Conservation (phyloP, 768 basidiomycete species). For the Mycena galopus region DNA sequence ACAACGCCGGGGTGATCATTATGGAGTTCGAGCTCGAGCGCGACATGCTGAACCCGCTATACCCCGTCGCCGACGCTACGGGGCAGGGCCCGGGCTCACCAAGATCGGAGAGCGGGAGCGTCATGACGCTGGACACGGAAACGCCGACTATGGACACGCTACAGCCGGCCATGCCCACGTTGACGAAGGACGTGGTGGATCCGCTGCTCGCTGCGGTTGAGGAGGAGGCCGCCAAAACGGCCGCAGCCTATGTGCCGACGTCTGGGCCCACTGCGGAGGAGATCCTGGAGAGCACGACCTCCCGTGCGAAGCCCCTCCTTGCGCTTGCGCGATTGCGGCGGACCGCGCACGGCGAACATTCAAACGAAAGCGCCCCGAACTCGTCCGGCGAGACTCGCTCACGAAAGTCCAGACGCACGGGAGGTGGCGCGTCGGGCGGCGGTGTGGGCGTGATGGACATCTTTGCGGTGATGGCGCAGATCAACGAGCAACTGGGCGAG, state of each 20-base stretch:
- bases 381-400: conserved; percentile 25
- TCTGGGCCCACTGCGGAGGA: conserved; percentile 68
- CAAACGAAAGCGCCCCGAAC: neutral
- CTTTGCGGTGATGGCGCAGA: conserved; percentile 81
- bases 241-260: conserved; percentile 23
- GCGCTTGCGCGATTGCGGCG: conserved; percentile 78
- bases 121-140: conserved; percentile 19
- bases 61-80: conserved; percentile 43
- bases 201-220: too few species aligned
- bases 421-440: conserved; percentile 34
- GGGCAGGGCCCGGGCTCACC: neutral
- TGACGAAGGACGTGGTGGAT: too few species aligned
- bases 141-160: conserved; percentile 1
- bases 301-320: conserved; percentile 73
- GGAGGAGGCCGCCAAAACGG: too few species aligned
- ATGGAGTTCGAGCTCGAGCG: conserved; percentile 86
- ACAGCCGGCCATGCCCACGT: neutral
- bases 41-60: conserved; percentile 79
- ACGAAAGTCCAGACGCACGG: conserved; percentile 37
- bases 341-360: conserved; percentile 46
- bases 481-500: conserved; percentile 82
- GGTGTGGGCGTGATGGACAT: conserved; percentile 81
- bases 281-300: conserved; percentile 80
- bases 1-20: conserved; percentile 59
- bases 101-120: conserved; percentile 12